Percentiles rank a stretch among this genome's conserved stretches.
phyloP scores from a whole-genome alignment of 805 yeast species.

The Metschnikowia orientalis region DNA sequence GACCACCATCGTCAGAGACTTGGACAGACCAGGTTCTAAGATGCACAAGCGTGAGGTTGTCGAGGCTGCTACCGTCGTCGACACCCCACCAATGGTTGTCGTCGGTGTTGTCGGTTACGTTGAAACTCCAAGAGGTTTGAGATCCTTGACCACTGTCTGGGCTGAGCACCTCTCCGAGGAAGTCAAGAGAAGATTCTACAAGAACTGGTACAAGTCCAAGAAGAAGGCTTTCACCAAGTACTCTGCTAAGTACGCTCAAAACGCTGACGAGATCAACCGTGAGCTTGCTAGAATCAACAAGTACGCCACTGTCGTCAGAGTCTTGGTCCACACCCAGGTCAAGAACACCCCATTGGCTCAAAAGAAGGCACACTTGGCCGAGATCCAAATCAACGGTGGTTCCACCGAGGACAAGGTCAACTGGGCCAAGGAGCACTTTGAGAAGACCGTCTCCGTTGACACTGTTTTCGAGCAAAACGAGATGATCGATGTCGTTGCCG shows the following conservation, averaged over 20 bases:
- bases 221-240: constrained; percentile 99
- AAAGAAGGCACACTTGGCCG: constrained; percentile 99
- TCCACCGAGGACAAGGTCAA: constrained; percentile 94
- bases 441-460: constrained; percentile 95
- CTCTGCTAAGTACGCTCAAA: constrained; percentile 95
- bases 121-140: constrained; percentile 99
- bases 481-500: constrained; percentile 97
- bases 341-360: constrained; percentile 98
- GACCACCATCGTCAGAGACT: constrained; percentile 99
- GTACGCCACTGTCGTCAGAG: constrained; percentile 98
- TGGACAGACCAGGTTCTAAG: constrained; percentile 99
- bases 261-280: constrained; percentile 82
- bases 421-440: constrained; percentile 99
- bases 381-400: constrained; percentile 99
- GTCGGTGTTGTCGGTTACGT: constrained; percentile 99
- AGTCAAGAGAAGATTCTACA: constrained; percentile 99
- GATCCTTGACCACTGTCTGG: constrained; percentile 99
- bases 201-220: constrained; percentile 99
- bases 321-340: constrained; percentile 98
- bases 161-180: constrained; percentile 99
- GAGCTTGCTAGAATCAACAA: constrained; percentile 98
- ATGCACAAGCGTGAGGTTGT: constrained; percentile 99
- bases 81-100: constrained; percentile 97
- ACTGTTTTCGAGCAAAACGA: constrained; percentile 98
- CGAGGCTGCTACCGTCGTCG: constrained; percentile 98